Percentiles rank a stretch among this genome's conserved stretches.
Evolutionary conservation across 1,139 yeast genomes (phyloP).

Genomic region (Blastobotrys buckinghamii): DNA sequence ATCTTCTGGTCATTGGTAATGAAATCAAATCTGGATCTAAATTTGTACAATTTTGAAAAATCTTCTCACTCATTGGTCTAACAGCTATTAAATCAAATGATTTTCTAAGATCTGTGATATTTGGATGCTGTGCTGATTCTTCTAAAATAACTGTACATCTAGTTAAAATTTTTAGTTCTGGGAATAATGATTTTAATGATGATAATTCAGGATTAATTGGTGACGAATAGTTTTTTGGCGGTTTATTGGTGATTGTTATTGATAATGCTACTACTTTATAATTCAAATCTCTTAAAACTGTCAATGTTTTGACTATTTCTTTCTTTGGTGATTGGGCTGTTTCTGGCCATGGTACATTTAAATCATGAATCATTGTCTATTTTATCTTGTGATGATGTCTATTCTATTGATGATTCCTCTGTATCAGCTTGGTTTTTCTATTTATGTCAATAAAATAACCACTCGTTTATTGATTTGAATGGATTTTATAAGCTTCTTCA

Average conservation of each 20-base stretch:
- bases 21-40: conserved; percentile 78
- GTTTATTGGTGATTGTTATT: conserved; percentile 46
- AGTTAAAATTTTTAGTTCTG: conserved; percentile 54
- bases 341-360: conserved; percentile 81
- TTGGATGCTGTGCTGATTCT: conserved; percentile 74
- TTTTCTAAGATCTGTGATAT: conserved; percentile 41
- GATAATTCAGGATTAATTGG: conserved; percentile 26
- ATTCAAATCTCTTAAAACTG: conserved; percentile 41
- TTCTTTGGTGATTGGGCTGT: conserved; percentile 40
- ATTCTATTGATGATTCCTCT: background rate
- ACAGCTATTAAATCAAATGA: conserved; percentile 75
- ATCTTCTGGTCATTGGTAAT: conserved; percentile 55
- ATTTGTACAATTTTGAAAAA: conserved; percentile 60
- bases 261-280: conserved; percentile 72
- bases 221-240: conserved; percentile 43
- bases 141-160: conserved; percentile 70
- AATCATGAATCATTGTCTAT: conserved; percentile 52
- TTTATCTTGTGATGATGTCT: background rate
- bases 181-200: conserved; percentile 27
- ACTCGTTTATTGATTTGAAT: too few species aligned
- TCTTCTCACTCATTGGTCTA: conserved; percentile 73
- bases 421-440: too few species aligned
- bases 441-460: too few species aligned
- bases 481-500: too few species aligned
- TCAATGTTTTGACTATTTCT: conserved; percentile 19